Conservation (phyloP, 495 filamentous ascomycete genomes). For the Elasticomyces elasticus region DNA sequence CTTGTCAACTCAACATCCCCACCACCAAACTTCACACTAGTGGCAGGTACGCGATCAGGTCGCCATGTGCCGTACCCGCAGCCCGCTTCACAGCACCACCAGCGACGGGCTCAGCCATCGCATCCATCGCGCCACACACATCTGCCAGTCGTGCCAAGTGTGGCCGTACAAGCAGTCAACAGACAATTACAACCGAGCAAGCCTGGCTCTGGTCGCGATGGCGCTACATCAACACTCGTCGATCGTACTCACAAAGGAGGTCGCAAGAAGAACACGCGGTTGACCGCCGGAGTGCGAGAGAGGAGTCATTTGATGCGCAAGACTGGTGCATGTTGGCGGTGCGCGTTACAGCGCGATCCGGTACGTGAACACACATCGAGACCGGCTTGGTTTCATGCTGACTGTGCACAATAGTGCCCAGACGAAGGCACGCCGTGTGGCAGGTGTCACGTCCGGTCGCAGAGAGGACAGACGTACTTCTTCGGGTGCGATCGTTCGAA, state of each 20-base stretch:
- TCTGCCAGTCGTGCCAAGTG: neutral
- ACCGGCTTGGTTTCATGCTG: neutral
- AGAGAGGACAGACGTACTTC: conserved; percentile 19
- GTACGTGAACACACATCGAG: conserved; percentile 14
- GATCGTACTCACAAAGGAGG: conserved; percentile 5
- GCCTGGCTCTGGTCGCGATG: neutral
- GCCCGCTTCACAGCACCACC: neutral
- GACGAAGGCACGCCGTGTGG: conserved; percentile 27
- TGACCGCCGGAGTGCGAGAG: neutral
- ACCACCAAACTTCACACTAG: neutral
- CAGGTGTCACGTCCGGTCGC: conserved; percentile 25
- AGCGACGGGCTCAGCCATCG: neutral
- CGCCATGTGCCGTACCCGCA: neutral
- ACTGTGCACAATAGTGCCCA: conserved; percentile 3
- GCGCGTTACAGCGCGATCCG: conserved; percentile 29
- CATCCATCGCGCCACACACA: neutral
- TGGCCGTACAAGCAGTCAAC: neutral
- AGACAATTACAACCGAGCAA: neutral
- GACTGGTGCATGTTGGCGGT: conserved; percentile 30
- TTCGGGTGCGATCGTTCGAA: conserved; percentile 28
- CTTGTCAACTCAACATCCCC: neutral
- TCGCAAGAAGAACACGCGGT: neutral
- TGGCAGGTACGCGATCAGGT: neutral
- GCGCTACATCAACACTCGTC: neutral
- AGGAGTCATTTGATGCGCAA: conserved; percentile 25